phyloP scores from a whole-genome alignment of 1,139 yeast species.

The Taphrina deformans region DNA sequence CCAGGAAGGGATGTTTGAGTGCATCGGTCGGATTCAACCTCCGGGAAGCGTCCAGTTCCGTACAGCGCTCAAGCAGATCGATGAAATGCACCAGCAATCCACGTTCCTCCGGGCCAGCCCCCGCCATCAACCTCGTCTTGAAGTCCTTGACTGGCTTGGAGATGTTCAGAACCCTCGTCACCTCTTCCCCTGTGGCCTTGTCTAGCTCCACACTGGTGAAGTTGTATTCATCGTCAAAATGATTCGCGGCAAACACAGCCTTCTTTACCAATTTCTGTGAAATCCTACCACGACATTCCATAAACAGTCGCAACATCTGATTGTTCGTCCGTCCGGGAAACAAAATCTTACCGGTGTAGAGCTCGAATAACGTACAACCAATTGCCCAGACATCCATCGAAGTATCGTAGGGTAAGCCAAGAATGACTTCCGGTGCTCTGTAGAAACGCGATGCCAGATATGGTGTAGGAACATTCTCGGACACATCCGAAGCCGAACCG shows the following conservation, averaged over 20 bases:
- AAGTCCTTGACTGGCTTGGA: constrained; percentile 37
- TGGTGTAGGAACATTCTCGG: constrained; percentile 77
- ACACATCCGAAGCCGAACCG: constrained; percentile 77
- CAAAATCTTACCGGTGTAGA: constrained; percentile 76
- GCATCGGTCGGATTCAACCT: constrained; percentile 72
- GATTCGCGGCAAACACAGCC: constrained; percentile 43
- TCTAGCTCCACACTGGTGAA: constrained; percentile 43
- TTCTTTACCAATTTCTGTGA: constrained; percentile 44
- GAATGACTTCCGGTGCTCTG: constrained; percentile 86
- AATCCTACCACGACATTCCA: constrained; percentile 45
- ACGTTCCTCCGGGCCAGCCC: constrained; percentile 25
- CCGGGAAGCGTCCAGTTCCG: constrained; percentile 70
- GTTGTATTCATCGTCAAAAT: constrained; percentile 44
- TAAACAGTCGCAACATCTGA: constrained; percentile 45
- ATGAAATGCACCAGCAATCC: constrained; percentile 38
- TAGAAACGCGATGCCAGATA: constrained; percentile 86
- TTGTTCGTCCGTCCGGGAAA: constrained; percentile 66
- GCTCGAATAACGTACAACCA: constrained; percentile 87
- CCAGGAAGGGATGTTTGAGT: constrained; percentile 65
- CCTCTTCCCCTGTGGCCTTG: constrained; percentile 41
- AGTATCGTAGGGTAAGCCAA: constrained; percentile 84
- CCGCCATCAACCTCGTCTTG: constrained; percentile 27
- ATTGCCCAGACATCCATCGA: constrained; percentile 87
- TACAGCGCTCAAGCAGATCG: constrained; percentile 68
- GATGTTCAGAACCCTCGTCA: constrained; percentile 36